A percentile compares a stretch with the other conserved stretches of the same genome.
These are phyloP conservation scores for Solidago caesia DNA, from an alignment of 129 eudicot genomes.

Conservation along the genomic window DNA sequence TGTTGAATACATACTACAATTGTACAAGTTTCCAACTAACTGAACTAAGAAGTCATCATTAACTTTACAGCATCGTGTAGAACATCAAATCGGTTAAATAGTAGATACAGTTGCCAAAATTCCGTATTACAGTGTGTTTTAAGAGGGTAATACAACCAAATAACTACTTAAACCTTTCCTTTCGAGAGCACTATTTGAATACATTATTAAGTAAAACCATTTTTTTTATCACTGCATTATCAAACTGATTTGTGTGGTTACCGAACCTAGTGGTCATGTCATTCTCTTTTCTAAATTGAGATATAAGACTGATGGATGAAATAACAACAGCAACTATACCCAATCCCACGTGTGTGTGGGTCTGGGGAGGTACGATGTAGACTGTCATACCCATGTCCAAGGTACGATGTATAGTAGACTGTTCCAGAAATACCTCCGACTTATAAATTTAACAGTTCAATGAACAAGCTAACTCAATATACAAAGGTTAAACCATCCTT, in stretches of 20 bases:
- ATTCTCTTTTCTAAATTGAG: too few relatives aligned
- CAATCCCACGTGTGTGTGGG: too few relatives aligned
- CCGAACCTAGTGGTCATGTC: too few relatives aligned
- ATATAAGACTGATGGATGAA: too few relatives aligned
- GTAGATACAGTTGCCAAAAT: conserved; percentile 2
- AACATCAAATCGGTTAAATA: neutral
- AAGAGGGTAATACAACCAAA: neutral
- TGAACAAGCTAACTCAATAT: neutral
- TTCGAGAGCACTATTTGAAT: neutral
- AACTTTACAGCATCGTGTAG: neutral
- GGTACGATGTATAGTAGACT: too few relatives aligned
- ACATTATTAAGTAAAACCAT: too few relatives aligned
- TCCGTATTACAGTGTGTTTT: neutral
- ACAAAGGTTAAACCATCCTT: neutral
- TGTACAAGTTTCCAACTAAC: neutral
- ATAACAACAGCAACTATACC: too few relatives aligned
- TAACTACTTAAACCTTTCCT: neutral
- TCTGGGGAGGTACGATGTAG: too few relatives aligned
- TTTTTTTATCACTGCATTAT: too few relatives aligned
- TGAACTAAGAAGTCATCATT: neutral
- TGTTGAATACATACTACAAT: conserved; percentile 84
- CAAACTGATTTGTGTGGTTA: too few relatives aligned
- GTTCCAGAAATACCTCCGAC: too few relatives aligned
- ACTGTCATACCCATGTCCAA: too few relatives aligned
- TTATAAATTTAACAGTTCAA: neutral